Conservation (phyloP, 164 flowering plant species). For the Pachysandra terminalis region DNA sequence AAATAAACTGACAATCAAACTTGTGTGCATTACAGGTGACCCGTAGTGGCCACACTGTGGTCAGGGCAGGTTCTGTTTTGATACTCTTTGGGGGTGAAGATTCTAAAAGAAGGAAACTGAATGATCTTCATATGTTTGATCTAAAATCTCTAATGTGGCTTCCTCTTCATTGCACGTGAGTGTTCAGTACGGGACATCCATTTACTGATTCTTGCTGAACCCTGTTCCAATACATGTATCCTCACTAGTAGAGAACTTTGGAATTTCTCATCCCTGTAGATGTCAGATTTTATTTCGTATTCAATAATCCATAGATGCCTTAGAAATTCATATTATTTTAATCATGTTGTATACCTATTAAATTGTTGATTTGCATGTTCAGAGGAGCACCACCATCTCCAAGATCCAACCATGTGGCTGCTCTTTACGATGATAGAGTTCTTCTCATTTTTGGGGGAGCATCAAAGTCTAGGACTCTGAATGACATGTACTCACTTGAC, state of each 20-base stretch:
- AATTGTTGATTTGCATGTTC: constrained; percentile 11
- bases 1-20: not conserved
- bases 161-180: constrained; percentile 96
- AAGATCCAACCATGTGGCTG: constrained; percentile 86
- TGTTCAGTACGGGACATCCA: not conserved
- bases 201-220: not conserved
- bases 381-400: constrained; percentile 96
- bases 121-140: constrained; percentile 99
- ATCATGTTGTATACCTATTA: not conserved
- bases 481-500: constrained; percentile 91
- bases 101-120: constrained; percentile 75
- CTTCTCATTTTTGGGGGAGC: constrained; percentile 87
- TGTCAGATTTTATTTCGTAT: not conserved
- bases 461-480: constrained; percentile 73
- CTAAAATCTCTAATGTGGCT: constrained; percentile 94
- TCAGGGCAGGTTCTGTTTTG: constrained; percentile 71
- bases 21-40: constrained; percentile 52
- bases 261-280: not conserved
- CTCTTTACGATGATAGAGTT: constrained; percentile 79
- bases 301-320: not conserved
- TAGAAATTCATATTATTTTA: not conserved
- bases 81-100: constrained; percentile 97
- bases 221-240: not conserved
- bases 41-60: constrained; percentile 88
- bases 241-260: not conserved